Evolutionary conservation across 176 grass and related monocot genomes (phyloP).

Genomic region (Chrysopogon serrulatus): DNA sequence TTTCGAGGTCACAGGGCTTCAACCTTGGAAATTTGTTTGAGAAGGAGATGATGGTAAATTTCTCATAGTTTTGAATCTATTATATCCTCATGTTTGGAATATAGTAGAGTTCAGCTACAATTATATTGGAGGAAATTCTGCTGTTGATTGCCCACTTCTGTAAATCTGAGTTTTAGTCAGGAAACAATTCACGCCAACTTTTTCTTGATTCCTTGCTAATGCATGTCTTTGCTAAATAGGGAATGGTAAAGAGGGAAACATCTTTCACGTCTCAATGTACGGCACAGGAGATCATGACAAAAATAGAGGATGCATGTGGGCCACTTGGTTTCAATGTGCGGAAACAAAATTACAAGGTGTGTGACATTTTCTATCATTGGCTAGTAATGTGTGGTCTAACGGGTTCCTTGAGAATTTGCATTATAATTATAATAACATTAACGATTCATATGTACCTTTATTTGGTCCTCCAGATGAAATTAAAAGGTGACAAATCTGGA

Average conservation of each 20-base stretch:
- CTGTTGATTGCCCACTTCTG: not conserved
- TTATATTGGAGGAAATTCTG: not conserved
- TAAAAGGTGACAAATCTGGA: conserved; percentile 94
- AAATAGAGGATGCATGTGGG: conserved; percentile 84
- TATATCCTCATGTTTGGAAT: not conserved
- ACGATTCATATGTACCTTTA: not conserved
- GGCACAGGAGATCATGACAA: conserved; percentile 93
- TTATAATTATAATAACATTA: not conserved
- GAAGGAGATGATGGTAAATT: conserved; percentile 69
- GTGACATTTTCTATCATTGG: not conserved
- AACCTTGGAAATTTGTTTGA: conserved; percentile 99
- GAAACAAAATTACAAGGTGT: conserved; percentile 98
- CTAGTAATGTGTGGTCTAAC: not conserved
- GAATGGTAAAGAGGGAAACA: conserved; percentile 70
- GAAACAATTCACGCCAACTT: not conserved
- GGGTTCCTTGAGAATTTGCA: not conserved
- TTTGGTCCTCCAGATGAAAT: conserved; percentile 64
- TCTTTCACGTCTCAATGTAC: conserved; percentile 76
- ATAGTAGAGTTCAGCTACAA: not conserved
- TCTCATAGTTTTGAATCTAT: not conserved
- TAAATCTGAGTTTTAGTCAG: not conserved
- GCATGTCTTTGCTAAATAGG: conserved; percentile 34
- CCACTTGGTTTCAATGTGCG: conserved; percentile 96
- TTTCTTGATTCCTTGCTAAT: conserved; percentile 13
- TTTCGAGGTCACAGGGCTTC: conserved; percentile 96